Conservation (phyloP, 2,329 filamentous ascomycete genomes). For the Paecilomyces dactylethromorphus region DNA sequence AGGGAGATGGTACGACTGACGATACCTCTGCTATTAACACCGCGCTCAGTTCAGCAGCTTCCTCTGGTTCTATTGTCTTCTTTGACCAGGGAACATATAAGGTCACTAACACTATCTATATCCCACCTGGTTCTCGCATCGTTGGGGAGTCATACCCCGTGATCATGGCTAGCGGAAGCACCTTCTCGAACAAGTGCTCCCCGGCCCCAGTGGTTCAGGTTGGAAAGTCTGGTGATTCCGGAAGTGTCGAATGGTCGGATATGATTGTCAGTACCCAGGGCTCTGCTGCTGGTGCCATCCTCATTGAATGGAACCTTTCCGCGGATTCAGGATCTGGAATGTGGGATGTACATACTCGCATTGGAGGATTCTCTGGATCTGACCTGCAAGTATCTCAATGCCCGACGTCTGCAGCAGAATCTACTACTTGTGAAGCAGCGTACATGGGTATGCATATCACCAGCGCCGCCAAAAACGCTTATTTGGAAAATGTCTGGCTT, state of each 20-base stretch:
- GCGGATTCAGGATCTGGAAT: slow-evolving; percentile 45
- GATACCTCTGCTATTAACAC: slow-evolving; percentile 55
- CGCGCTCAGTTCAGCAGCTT: slow-evolving; percentile 47
- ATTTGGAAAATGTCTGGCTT: slow-evolving; percentile 47
- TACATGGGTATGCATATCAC: slow-evolving; percentile 35
- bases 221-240: slow-evolving; percentile 57
- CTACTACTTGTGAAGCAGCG: slow-evolving; percentile 26
- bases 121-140: slow-evolving; percentile 46
- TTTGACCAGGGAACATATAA: slow-evolving; percentile 52
- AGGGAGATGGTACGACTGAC: slow-evolving; percentile 52
- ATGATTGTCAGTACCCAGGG: slow-evolving; percentile 65
- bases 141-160: slow-evolving; percentile 51
- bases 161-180: slow-evolving; percentile 51
- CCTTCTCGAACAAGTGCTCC: slow-evolving; percentile 50
- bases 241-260: slow-evolving; percentile 64
- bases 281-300: slow-evolving; percentile 58
- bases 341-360: slow-evolving; percentile 50
- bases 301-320: slow-evolving; percentile 67
- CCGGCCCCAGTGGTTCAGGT: slow-evolving; percentile 63
- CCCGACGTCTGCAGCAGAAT: slow-evolving; percentile 33
- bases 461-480: slow-evolving; percentile 25
- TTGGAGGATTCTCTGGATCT: slow-evolving; percentile 48
- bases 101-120: slow-evolving; percentile 39
- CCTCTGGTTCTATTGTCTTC: slow-evolving; percentile 47
- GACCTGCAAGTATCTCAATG: slow-evolving; percentile 38